Evolutionary conservation across 805 yeast genomes (phyloP).

Genomic region (Deakozyma indianensis): DNA sequence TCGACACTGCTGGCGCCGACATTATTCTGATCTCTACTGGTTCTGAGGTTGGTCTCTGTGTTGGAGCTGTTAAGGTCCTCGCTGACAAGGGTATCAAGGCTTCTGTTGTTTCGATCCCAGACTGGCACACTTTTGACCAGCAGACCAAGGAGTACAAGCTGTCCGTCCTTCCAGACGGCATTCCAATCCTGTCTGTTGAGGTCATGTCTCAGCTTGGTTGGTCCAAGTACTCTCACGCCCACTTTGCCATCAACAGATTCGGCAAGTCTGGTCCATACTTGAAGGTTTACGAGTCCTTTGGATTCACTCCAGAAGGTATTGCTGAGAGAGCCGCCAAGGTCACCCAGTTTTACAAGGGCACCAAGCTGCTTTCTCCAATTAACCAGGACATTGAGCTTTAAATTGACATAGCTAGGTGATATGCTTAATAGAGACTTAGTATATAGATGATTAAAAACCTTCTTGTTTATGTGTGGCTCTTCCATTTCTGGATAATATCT

Average conservation of each 20-base stretch:
- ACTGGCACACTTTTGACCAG: conserved; percentile 74
- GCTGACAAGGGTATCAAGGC: conserved; percentile 52
- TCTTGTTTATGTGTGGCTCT: too few species aligned
- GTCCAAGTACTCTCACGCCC: conserved; percentile 92
- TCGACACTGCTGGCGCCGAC: conserved; percentile 43
- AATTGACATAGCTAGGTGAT: too few species aligned
- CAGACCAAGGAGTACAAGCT: conserved; percentile 72
- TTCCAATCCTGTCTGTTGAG: conserved; percentile 88
- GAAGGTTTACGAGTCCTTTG: conserved; percentile 72
- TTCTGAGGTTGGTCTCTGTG: conserved; percentile 77
- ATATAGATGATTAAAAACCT: too few species aligned
- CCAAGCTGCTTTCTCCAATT: conserved; percentile 58
- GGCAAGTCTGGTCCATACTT: conserved; percentile 91
- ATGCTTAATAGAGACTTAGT: too few species aligned
- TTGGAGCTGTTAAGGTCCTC: conserved; percentile 69
- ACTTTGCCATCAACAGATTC: conserved; percentile 87
- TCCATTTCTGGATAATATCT: too few species aligned
- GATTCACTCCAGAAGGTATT: conserved; percentile 85
- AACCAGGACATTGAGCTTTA: conserved; percentile 29
- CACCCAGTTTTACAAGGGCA: conserved; percentile 70
- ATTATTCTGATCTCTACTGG: conserved; percentile 80
- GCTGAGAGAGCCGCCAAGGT: conserved; percentile 75
- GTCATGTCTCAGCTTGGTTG: conserved; percentile 85
- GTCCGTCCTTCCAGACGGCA: conserved; percentile 85
- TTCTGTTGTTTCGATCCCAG: conserved; percentile 84